Evolutionary conservation across 768 basidiomycete genomes (phyloP).

Genomic region (Trametes meyenii): DNA sequence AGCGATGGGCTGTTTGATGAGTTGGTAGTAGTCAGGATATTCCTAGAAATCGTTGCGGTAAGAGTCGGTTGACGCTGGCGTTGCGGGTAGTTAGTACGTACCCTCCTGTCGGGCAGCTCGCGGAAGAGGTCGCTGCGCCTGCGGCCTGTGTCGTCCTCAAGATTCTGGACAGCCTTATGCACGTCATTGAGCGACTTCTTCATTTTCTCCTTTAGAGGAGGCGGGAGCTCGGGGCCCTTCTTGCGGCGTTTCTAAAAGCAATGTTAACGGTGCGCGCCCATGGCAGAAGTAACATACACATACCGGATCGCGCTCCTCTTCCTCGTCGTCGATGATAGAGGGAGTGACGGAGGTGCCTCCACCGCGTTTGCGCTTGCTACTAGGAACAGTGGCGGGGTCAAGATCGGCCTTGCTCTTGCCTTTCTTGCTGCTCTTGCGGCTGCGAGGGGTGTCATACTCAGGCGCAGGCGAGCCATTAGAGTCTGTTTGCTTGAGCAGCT

Average conservation of each 20-base stretch:
- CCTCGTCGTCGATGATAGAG: conserved; percentile 73
- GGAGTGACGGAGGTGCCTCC: conserved; percentile 76
- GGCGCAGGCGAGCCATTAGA: conserved; percentile 28
- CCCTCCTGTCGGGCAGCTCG: conserved; percentile 80
- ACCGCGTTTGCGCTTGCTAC: conserved; percentile 77
- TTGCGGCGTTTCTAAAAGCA: conserved; percentile 81
- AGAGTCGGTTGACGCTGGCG: conserved; percentile 21
- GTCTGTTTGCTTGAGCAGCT: conserved; percentile 59
- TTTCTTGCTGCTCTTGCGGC: conserved; percentile 56
- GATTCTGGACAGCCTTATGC: conserved; percentile 70
- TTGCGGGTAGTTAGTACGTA: conserved; percentile 40
- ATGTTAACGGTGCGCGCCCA: neutral
- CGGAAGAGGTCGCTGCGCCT: conserved; percentile 87
- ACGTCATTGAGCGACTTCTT: conserved; percentile 83
- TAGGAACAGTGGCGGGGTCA: conserved; percentile 36
- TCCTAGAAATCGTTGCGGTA: conserved; percentile 47
- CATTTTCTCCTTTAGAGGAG: conserved; percentile 70
- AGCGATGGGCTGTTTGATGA: conserved; percentile 87
- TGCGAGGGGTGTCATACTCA: conserved; percentile 39
- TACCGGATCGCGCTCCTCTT: conserved; percentile 72
- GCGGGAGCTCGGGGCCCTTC: conserved; percentile 58
- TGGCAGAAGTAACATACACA: conserved; percentile 27
- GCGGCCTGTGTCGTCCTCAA: conserved; percentile 73
- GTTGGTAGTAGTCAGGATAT: conserved; percentile 91
- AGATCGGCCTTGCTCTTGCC: conserved; percentile 57